These are phyloP conservation scores for Lagenaria siceraria DNA, from an alignment of 306 rosid genomes.

Conservation along the genomic window DNA sequence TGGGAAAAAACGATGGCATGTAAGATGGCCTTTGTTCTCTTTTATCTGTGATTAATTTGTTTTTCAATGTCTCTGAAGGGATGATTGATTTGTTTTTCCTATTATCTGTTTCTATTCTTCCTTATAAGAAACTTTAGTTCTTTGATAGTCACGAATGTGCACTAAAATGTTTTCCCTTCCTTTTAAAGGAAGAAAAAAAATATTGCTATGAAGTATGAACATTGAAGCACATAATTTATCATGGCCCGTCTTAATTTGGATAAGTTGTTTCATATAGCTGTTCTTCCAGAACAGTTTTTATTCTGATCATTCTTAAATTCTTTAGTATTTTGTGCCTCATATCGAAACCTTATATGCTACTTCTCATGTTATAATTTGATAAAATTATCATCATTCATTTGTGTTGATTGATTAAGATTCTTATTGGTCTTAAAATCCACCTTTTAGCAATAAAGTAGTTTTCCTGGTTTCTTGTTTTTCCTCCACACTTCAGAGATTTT, in stretches of 20 bases:
- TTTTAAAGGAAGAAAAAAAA: neutral
- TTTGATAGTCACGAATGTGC: neutral
- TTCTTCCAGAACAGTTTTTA: neutral
- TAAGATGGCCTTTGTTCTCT: constrained; percentile 13
- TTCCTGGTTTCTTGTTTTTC: too few species aligned
- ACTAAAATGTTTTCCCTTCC: neutral
- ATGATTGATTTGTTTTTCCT: neutral
- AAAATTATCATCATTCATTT: neutral
- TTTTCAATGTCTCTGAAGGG: neutral
- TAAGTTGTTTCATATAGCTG: neutral
- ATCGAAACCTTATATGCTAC: neutral
- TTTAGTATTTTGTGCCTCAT: neutral
- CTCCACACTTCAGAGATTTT: too few species aligned
- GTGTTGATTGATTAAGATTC: neutral
- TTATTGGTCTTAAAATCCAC: too few species aligned
- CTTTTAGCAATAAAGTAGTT: too few species aligned
- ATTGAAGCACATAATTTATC: neutral
- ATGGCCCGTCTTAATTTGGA: too few species aligned
- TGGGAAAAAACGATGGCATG: constrained; percentile 96
- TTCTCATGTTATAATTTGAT: neutral
- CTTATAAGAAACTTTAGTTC: neutral
- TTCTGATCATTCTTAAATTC: neutral
- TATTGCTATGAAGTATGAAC: neutral
- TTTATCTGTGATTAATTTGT: neutral
- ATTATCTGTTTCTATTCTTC: neutral